These are phyloP conservation scores for Russula virescens DNA, from an alignment of 768 basidiomycete genomes.

Conservation along the genomic window DNA sequence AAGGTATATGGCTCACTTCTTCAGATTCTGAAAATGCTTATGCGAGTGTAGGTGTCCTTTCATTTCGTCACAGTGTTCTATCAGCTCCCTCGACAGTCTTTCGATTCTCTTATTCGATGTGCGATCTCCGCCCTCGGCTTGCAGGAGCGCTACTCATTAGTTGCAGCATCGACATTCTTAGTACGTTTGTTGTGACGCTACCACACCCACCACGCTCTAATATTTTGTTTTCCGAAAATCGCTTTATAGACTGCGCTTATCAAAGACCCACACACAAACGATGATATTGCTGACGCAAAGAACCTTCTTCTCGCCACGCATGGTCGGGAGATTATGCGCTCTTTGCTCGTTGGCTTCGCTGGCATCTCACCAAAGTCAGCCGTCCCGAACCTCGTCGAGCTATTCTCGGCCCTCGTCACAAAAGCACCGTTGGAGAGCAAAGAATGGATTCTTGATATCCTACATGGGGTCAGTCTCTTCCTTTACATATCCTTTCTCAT, in stretches of 20 bases:
- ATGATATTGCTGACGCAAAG: constrained; percentile 53
- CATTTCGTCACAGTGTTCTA: constrained; percentile 59
- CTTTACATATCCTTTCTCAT: neutral
- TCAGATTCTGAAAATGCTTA: neutral
- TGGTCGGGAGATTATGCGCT: constrained; percentile 65
- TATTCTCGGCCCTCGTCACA: constrained; percentile 61
- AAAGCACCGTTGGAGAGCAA: constrained; percentile 50
- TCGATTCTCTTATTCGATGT: constrained; percentile 66
- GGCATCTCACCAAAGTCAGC: constrained; percentile 79
- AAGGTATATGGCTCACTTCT: constrained; percentile 40
- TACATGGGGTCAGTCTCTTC: constrained; percentile 49
- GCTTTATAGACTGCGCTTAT: constrained; percentile 54
- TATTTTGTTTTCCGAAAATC: neutral
- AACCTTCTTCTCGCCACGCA: constrained; percentile 46
- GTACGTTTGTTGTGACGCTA: constrained; percentile 41
- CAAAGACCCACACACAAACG: constrained; percentile 56
- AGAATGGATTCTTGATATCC: constrained; percentile 67
- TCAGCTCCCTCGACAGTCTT: constrained; percentile 52
- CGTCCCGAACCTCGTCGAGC: constrained; percentile 77
- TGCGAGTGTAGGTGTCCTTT: constrained; percentile 38
- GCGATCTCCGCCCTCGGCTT: constrained; percentile 59
- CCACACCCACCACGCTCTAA: neutral
- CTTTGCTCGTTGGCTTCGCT: constrained; percentile 74
- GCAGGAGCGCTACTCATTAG: constrained; percentile 82
- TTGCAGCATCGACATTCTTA: constrained; percentile 75